Evolutionary conservation across 192 early-diverging fungal genomes (phyloP).

Genomic region (Backusella tarrabulga): DNA sequence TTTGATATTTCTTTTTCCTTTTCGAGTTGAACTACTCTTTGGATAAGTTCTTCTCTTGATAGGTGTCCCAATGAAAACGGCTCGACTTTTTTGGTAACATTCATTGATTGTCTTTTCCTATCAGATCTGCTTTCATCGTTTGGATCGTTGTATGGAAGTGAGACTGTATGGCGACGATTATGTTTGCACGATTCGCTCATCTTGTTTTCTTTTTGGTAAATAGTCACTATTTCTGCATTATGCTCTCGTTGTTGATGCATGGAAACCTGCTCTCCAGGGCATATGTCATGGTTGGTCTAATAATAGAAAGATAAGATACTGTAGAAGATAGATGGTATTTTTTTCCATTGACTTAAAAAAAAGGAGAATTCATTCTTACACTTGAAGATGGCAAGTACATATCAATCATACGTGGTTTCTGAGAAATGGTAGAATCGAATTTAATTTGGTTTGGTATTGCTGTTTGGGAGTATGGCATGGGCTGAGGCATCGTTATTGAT

Average conservation of each 20-base stretch:
- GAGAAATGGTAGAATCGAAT: background rate
- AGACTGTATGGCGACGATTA: slow-evolving; percentile 4
- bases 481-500: background rate
- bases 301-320: background rate
- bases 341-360: background rate
- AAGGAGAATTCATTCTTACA: background rate
- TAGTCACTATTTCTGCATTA: background rate
- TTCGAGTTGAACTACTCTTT: slow-evolving; percentile 24
- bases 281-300: background rate
- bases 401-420: background rate
- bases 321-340: background rate
- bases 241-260: background rate
- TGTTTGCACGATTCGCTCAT: background rate
- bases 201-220: background rate
- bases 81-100: background rate
- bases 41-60: slow-evolving; percentile 22
- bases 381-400: background rate
- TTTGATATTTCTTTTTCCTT: slow-evolving; percentile 15
- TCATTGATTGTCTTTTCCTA: background rate
- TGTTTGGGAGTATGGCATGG: background rate
- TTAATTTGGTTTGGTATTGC: background rate
- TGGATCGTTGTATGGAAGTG: background rate
- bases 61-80: slow-evolving; percentile 8
- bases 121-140: background rate
- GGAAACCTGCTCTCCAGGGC: background rate